Base-by-base conservation (phyloP, 169 alveolate species). In the Plasmodium coatneyi region DNA sequence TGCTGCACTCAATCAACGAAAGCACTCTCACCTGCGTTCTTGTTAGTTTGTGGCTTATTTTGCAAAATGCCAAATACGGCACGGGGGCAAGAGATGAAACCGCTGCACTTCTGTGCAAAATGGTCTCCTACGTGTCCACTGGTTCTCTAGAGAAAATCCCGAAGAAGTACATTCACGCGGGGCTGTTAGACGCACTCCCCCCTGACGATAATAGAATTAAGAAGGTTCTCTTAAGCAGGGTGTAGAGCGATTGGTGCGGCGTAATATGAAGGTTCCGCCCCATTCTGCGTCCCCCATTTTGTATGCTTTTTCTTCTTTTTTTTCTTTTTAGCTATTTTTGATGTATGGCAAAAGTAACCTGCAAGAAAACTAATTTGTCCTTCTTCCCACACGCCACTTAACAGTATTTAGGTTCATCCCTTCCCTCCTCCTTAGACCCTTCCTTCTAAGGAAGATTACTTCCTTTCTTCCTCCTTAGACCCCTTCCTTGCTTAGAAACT, bases 1-100 rank as follows among this genome's bases (percentile, higher is more conserved):
- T 89, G 1, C 46, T 89, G 30, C 94, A 89, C 46, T 89, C 94
- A 22, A 89, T 89, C 43, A 89, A 89, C 71, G 94, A 89, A 25
- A 89, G 82, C 81, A 89, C 89, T 10, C 66, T 89, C 49, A 89
- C 82, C 30, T 89, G 94, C 49, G 52, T 89, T 7, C 43, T 89
- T 25, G 43, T 84, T n/a, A 89, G 83, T 52, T 25, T 89, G 22
- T 89, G 90, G n/a, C n/a, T 79, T 16, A 79, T 89, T 16, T 14
- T 89, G 32, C 87, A 89, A 79, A 32, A 60, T 79, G 36, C 89
- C n/a, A 56, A 54, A 28, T 89, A 79, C 71, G 94, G 94, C 22
- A 22, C 83, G n/a, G 71, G 46, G 46, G 81, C 34, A 25, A 89
- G 71, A 32, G 78, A 89, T 34, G 82, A 89, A 5, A 83, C 94